Conservation (phyloP, 169 alveolate genomes). For the Plasmodium blacklocki region DNA sequence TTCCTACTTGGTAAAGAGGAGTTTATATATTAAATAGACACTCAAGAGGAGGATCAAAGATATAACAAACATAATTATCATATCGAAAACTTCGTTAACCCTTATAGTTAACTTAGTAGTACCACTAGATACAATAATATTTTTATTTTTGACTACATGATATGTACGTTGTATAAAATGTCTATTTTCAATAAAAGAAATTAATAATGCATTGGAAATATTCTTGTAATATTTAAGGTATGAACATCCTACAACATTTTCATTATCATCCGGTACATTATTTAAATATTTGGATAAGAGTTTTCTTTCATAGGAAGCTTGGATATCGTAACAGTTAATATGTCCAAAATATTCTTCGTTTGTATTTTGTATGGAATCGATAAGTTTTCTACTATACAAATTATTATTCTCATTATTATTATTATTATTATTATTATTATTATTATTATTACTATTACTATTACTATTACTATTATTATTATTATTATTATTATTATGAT, state of each 20-base stretch:
- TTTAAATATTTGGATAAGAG: slow-evolving; percentile 22
- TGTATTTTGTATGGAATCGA: slow-evolving; percentile 18
- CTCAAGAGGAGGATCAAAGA: slow-evolving; percentile 4
- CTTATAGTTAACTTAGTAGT: slow-evolving; percentile 14
- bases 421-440: too few relatives aligned
- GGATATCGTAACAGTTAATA: slow-evolving; percentile 31
- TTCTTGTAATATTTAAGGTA: slow-evolving; percentile 37
- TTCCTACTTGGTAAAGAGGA: slow-evolving; percentile 16
- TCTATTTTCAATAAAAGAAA: slow-evolving; percentile 34
- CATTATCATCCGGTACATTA: not conserved
- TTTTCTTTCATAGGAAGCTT: slow-evolving; percentile 17
- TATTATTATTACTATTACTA: too few relatives aligned
- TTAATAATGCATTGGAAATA: not conserved
- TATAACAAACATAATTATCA: slow-evolving; percentile 13
- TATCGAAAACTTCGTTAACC: slow-evolving; percentile 26
- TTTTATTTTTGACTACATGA: slow-evolving; percentile 25
- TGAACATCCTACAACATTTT: slow-evolving; percentile 33
- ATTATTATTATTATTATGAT: too few relatives aligned
- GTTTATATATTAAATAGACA: not conserved
- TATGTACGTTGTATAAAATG: slow-evolving; percentile 48
- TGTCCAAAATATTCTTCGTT: slow-evolving; percentile 31
- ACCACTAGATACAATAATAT: slow-evolving; percentile 34
- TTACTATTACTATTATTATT: too few relatives aligned
- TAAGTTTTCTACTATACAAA: slow-evolving; percentile 17
- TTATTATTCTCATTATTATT: slow-evolving; percentile 1